These are phyloP conservation scores for Reticulascus tulasneorum DNA, from an alignment of 2,329 filamentous ascomycete species.

Conservation along the genomic window DNA sequence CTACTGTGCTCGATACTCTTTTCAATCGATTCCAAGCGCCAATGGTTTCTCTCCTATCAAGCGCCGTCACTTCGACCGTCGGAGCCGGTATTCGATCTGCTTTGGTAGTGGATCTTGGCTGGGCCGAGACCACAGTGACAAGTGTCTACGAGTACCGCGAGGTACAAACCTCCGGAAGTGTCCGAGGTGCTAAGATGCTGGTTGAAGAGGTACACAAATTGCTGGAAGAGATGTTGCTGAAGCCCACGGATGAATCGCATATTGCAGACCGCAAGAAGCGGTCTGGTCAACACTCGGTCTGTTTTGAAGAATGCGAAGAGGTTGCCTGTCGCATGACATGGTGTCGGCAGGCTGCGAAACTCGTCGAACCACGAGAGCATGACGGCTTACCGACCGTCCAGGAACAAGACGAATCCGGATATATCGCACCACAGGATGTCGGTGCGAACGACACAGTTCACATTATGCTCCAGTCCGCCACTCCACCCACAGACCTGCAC, in stretches of 20 bases:
- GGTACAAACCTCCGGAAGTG: conserved; percentile 64
- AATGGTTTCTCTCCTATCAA: conserved; percentile 74
- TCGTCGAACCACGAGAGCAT: conserved; percentile 19
- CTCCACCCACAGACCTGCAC: conserved; percentile 47
- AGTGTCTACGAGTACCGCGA: conserved; percentile 89
- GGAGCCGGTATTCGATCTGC: conserved; percentile 83
- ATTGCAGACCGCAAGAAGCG: conserved; percentile 9
- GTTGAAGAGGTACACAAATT: conserved; percentile 65
- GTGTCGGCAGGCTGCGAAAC: conserved; percentile 48
- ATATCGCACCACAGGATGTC: conserved; percentile 27
- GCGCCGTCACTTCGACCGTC: conserved; percentile 68
- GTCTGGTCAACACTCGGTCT: conserved; percentile 36
- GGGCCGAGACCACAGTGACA: conserved; percentile 83
- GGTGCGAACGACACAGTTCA: conserved; percentile 25
- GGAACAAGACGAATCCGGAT: conserved; percentile 53
- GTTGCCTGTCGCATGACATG: conserved; percentile 71
- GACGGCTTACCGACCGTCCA: conserved; percentile 47
- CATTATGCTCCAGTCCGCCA: conserved; percentile 43
- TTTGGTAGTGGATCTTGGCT: conserved; percentile 84
- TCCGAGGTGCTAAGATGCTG: conserved; percentile 70
- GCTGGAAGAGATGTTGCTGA: conserved; percentile 47
- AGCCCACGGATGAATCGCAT: too few species aligned
- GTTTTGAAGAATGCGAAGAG: conserved; percentile 80
- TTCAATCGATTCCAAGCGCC: conserved; percentile 80
- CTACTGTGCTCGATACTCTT: conserved; percentile 69